Conservation (phyloP, 2,329 filamentous ascomycete genomes). For the Claviceps capensis region DNA sequence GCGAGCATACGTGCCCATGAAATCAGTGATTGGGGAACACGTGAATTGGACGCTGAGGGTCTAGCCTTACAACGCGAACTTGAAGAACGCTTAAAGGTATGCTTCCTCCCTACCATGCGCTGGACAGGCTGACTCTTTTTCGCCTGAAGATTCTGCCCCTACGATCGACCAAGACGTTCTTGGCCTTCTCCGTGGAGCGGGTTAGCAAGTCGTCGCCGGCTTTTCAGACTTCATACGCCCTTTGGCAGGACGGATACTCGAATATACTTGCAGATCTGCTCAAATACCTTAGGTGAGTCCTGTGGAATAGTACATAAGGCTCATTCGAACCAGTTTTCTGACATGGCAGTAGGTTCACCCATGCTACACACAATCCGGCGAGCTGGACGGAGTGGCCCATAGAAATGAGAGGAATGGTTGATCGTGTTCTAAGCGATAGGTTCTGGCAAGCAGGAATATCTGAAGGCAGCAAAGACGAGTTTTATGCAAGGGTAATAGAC, state of each 20-base stretch:
- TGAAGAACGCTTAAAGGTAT: conserved; percentile 57
- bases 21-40: conserved; percentile 69
- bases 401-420: conserved; percentile 66
- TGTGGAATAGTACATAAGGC: background rate
- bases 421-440: conserved; percentile 75
- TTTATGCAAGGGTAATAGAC: conserved; percentile 80
- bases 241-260: conserved; percentile 81
- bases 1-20: conserved; percentile 58
- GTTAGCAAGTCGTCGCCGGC: conserved; percentile 59
- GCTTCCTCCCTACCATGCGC: conserved; percentile 7
- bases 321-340: background rate
- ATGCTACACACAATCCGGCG: conserved; percentile 75
- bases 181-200: conserved; percentile 87
- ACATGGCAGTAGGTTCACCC: conserved; percentile 50
- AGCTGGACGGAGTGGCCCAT: conserved; percentile 69
- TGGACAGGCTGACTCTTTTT: conserved; percentile 5
- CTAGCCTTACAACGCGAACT: conserved; percentile 66
- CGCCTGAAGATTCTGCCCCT: conserved; percentile 52
- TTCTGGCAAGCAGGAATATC: conserved; percentile 99
- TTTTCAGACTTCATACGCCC: conserved; percentile 58
- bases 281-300: conserved; percentile 57
- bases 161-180: conserved; percentile 75
- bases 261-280: conserved; percentile 75
- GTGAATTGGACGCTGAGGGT: conserved; percentile 66
- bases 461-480: conserved; percentile 88